Base-by-base conservation (phyloP, 208 protist genomes). In the Leishmania guyanensis region DNA sequence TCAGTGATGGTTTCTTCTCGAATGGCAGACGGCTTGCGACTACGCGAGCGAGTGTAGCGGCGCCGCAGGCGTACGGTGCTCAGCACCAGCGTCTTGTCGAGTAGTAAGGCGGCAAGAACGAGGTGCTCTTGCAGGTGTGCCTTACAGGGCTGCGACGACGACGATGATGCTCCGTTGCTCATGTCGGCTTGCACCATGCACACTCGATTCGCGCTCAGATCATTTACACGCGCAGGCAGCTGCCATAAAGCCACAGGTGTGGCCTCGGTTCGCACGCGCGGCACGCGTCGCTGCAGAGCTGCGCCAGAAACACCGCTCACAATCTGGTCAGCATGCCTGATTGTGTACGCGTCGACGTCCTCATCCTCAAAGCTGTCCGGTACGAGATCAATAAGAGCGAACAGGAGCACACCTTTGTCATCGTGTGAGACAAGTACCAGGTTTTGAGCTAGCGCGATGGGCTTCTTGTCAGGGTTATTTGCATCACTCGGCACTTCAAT, bases 381-480 rank as follows among this genome's bases (percentile, higher is more conserved):
- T 14, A 96, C 58, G 36, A 97, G 86, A 20, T 86, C 82, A 26
- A 73, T 66, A 14, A 97, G 78, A 16, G 79, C 48, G 75, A 93
- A 97, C 17, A 89, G 72, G 8, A 86, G 71, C 53, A 97, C 83
- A 5, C 87, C 94, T 20, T 89, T 84, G 26, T 84, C 86, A 66
- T 97, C 94, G 81, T 97, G 94, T 0, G 94, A 85, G n/a, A 97
- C 89, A 16, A 90, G 81, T 5, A 96, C 26, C 46, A 86, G 70
- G 48, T 91, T 89, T 54, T 91, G 88, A 10, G 90, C 77, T 20
- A 96, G 79, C 4, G 89, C 87, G 77, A 97, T 89, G 17, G 93
- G 92, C 75, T 97, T 97, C 87, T 97, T 97, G 81, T 97, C 94
- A 0, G 92, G 90, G 58, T 97, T 94, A 48, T 80, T 84, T 3